Evolutionary conservation across 2,329 filamentous ascomycete species (phyloP).

Genomic region (Volutella citrinella): DNA sequence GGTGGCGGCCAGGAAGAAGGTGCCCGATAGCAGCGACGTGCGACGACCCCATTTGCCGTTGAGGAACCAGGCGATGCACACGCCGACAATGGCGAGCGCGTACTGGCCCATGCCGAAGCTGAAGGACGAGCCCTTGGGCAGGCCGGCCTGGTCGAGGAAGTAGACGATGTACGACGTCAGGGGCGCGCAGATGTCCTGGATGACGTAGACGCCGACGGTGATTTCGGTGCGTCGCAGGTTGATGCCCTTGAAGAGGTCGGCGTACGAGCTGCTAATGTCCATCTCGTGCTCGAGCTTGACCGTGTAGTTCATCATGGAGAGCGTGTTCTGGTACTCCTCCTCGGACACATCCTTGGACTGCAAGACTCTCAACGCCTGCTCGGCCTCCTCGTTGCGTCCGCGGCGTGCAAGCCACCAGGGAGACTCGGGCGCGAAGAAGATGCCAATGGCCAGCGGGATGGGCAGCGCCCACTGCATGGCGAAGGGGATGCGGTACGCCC

Average conservation of each 20-base stretch:
- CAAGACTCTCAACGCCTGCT: constrained; percentile 35
- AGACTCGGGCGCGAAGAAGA: too few relatives aligned
- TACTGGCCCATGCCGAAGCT: constrained; percentile 14
- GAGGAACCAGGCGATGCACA: constrained; percentile 11
- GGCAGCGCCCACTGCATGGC: constrained; percentile 48
- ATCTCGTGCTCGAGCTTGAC: constrained; percentile 14
- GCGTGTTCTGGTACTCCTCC: constrained; percentile 40
- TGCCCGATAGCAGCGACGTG: constrained; percentile 40
- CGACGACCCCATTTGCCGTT: constrained; percentile 10
- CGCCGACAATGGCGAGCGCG: constrained; percentile 12
- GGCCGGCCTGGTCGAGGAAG: constrained; percentile 15
- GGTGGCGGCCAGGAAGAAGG: constrained; percentile 31
- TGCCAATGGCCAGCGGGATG: constrained; percentile 38
- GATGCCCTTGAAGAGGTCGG: constrained; percentile 12
- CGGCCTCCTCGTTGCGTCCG: constrained; percentile 36
- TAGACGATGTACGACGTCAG: constrained; percentile 14
- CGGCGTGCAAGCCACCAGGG: too few relatives aligned
- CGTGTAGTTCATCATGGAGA: constrained; percentile 35
- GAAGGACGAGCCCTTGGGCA: constrained; percentile 9
- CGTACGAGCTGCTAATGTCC: constrained; percentile 9
- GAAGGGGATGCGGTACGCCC: constrained; percentile 47
- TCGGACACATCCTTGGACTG: constrained; percentile 32
- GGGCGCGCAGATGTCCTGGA: constrained; percentile 15
- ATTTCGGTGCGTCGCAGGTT: constrained; percentile 16
- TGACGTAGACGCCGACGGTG: constrained; percentile 11